Evolutionary conservation across 306 rosid genomes (phyloP), one percentile per base, ranked within the genome.

Genomic region (Arachis stenosperma): DNA sequence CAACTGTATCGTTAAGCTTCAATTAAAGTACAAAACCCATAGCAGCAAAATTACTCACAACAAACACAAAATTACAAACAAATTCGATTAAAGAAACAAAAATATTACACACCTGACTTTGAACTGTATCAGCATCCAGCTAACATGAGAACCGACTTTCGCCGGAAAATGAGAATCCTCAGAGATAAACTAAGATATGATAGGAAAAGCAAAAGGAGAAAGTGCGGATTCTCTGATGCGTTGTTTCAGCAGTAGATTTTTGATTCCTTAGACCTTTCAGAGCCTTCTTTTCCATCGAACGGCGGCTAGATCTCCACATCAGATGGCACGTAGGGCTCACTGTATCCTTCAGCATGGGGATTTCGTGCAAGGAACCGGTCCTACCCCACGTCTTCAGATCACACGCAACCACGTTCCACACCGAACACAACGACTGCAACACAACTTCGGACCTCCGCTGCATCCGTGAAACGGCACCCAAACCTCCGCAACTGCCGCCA

Each of bases 241-340:
- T 61, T 51, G 74, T 22, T 42, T 65, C 62, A 75, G 74, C 79
- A 42, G 41, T 8, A 27, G 13, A 43, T 67, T 17, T 57, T 71
- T 14, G 77, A 69, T 76, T 83, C 74, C 51, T 44, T 60, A 77
- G 66, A 83, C 82, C 69, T 87, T 80, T 88, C 61, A 74, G 83
- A 78, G 70, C 1, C 17, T 61, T 81, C 78, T 44, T 50, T 76
- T 44, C 62, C 27, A 30, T 53, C 12, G 67, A 76, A 37, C 70
- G 42, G 17, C 17, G 17, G 17, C 17, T 0, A 17, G 17, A 17
- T 17, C 0, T 17, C 17, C 17, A 17, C 0, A 17, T 17, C 17
- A 17, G 17, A 17, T 0, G 17, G 17, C 17, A 17, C 17, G 17
- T 17, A 17, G 17, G 17, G 17, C 17, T 17, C 17, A 17, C 17